Evolutionary conservation across 2,329 filamentous ascomycete species (phyloP), one percentile per base, ranked within the genome.

Genomic region (Penicillium janthinellum): DNA sequence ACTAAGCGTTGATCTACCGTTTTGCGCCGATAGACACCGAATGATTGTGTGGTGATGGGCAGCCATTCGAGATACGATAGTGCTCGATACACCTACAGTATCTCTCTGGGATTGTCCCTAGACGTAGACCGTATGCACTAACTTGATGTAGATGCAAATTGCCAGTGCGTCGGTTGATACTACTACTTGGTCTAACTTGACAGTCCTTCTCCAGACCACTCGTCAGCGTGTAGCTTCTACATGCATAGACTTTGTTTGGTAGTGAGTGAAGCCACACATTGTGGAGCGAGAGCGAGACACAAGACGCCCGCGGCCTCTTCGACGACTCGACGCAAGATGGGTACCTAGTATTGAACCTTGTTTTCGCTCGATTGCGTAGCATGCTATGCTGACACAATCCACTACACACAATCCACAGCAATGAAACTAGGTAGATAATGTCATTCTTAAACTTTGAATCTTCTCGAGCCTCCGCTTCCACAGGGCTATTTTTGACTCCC

Each of bases 1-100:
- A 14, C 58, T 60, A 61, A 42, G 34, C 38, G 63, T 62, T 59
- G 64, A 66, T 66, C 64, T 54, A 52, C 61, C 61, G 34, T 65
- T 65, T 65, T 53, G 50, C 35, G 52, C 57, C 34, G 47, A 56
- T 61, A 60, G 61, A 58, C 31, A 31, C 31, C 6, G 50, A 57
- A 41, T 7, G 25, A 34, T 44, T 38, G 20, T 31, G 8, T 48
- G 22, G 25, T 5, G 22, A 48, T 48, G 14, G 44, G 44, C 25
- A 1, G 44, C 25, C 0, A 28, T 28, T 28, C 25, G 25, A 28
- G 25, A 2, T 28, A 6, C 25, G 3, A 28, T 28, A 28, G 25
- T 28, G 6, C 25, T 28, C 0, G 31, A 8, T 31, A 31, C 31
- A 31, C 31, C 31, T 31, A 10, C 31, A 31, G 31, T 3, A 10